A percentile compares a stretch with the other conserved stretches of the same genome.
Evolutionary conservation across 2,329 filamentous ascomycete genomes (phyloP).

Genomic region (Pyricularia sp.): DNA sequence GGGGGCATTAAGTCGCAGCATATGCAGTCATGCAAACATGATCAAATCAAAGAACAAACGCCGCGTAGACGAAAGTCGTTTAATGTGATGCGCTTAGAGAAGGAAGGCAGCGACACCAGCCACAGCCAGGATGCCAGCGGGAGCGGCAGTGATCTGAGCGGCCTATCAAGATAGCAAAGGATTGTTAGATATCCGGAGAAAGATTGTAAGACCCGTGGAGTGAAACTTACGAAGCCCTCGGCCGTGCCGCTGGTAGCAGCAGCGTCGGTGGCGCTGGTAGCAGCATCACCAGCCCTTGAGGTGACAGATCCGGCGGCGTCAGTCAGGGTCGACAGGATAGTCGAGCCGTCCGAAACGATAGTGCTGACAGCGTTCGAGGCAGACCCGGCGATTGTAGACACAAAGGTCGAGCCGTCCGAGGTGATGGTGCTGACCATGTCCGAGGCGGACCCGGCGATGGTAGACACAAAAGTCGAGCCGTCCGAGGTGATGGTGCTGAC

Average conservation of each 20-base stretch:
- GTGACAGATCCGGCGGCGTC: slow-evolving; percentile 16
- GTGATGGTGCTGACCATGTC: slow-evolving; percentile 21
- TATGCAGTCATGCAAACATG: slow-evolving; percentile 1
- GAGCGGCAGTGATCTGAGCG: slow-evolving; percentile 33
- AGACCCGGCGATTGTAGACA: slow-evolving; percentile 8
- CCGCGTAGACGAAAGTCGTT: neutral
- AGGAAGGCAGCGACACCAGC: slow-evolving; percentile 39
- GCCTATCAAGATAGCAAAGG: slow-evolving; percentile 11
- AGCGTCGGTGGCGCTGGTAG: slow-evolving; percentile 12
- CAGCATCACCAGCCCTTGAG: slow-evolving; percentile 13
- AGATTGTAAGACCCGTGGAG: neutral
- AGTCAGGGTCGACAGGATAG: neutral
- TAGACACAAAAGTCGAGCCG: slow-evolving; percentile 9
- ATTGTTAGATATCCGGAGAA: slow-evolving; percentile 6
- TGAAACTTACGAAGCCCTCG: slow-evolving; percentile 16
- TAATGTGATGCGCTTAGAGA: slow-evolving; percentile 26
- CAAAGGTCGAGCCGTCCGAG: slow-evolving; percentile 9
- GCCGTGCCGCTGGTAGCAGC: slow-evolving; percentile 5
- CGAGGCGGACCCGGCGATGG: slow-evolving; percentile 12
- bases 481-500: slow-evolving; percentile 10
- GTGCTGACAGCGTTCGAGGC: slow-evolving; percentile 23
- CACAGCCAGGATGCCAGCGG: slow-evolving; percentile 35
- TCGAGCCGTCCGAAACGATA: slow-evolving; percentile 14
- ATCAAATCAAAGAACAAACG: slow-evolving; percentile 1
- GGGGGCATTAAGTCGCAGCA: slow-evolving; percentile 3